Evolutionary conservation across 1,139 yeast genomes (phyloP).

Genomic region (Blastobotrys serpentis): DNA sequence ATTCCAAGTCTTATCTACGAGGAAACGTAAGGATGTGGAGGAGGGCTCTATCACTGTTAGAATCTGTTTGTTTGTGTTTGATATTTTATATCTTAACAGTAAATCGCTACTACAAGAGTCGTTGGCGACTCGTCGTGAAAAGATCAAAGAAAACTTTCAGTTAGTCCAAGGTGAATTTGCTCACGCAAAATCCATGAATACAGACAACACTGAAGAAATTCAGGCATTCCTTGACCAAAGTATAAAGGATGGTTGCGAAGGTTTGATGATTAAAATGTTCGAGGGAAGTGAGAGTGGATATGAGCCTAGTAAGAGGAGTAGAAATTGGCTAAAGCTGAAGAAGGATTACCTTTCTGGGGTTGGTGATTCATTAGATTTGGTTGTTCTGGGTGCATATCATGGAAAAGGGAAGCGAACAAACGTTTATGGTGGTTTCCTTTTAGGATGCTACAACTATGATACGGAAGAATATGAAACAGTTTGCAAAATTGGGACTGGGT

Average conservation of each 20-base stretch:
- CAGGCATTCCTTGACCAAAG: conserved; percentile 88
- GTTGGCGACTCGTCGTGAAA: conserved; percentile 64
- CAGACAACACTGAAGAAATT: conserved; percentile 68
- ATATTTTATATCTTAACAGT: conserved; percentile 70
- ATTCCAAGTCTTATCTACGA: conserved; percentile 85
- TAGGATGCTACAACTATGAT: conserved; percentile 87
- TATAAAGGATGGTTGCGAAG: conserved; percentile 89
- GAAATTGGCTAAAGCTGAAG: conserved; percentile 93
- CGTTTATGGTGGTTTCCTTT: conserved; percentile 86
- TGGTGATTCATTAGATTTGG: conserved; percentile 92
- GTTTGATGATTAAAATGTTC: conserved; percentile 89
- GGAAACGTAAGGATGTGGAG: conserved; percentile 91
- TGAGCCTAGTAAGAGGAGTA: conserved; percentile 91
- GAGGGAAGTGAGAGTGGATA: conserved; percentile 79
- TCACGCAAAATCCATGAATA: conserved; percentile 73
- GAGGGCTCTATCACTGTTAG: conserved; percentile 84
- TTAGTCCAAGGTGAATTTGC: conserved; percentile 75
- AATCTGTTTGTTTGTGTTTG: conserved; percentile 91
- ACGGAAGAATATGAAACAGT: conserved; percentile 92
- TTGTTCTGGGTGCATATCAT: conserved; percentile 89
- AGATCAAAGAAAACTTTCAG: conserved; percentile 55
- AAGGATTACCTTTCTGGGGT: conserved; percentile 84
- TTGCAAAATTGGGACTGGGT: conserved; percentile 97
- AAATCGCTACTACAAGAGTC: conserved; percentile 67
- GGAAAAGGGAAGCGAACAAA: conserved; percentile 97